phyloP scores from a whole-genome alignment of 1,139 yeast species.

The Yamadazyma spencermartinsiae region DNA sequence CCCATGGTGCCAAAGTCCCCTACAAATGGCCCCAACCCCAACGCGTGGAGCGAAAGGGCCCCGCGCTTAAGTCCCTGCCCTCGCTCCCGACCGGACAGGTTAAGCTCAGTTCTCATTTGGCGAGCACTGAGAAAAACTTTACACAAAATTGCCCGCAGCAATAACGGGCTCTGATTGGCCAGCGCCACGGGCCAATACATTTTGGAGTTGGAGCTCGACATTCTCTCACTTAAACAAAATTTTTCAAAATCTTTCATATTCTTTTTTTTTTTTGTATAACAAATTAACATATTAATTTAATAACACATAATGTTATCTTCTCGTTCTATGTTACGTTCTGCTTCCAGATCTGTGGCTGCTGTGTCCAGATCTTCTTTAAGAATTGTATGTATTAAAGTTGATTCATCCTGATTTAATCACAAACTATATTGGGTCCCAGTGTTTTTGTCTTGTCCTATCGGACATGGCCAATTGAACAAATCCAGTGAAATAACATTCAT shows the following conservation, averaged over 20 bases:
- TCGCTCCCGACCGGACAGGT: not conserved
- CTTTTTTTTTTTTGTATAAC: constrained; percentile 8
- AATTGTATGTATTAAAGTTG: constrained; percentile 54
- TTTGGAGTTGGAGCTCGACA: constrained; percentile 3
- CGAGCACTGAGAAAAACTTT: not conserved
- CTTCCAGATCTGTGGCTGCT: constrained; percentile 74
- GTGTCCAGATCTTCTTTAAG: constrained; percentile 60
- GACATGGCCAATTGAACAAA: too few species aligned
- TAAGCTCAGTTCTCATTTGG: not conserved
- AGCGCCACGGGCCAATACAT: not conserved
- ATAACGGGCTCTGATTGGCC: constrained; percentile 1
- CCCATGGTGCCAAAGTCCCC: too few species aligned
- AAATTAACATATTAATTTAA: constrained; percentile 4
- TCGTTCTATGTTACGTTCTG: constrained; percentile 81
- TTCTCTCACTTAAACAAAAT: constrained; percentile 15
- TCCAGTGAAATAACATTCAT: not conserved
- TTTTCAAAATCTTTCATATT: constrained; percentile 18
- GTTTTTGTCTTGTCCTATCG: not conserved
- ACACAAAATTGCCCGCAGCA: constrained; percentile 1
- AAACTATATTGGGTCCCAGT: too few species aligned
- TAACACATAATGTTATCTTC: constrained; percentile 56
- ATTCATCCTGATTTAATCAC: too few species aligned
- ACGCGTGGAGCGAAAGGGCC: too few species aligned
- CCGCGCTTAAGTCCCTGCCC: too few species aligned
- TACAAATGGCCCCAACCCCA: too few species aligned